Percentiles rank a stretch among this genome's conserved stretches.
Conservation (phyloP, 192 early-diverging fungal species). For the Coemansia sp. region DNA sequence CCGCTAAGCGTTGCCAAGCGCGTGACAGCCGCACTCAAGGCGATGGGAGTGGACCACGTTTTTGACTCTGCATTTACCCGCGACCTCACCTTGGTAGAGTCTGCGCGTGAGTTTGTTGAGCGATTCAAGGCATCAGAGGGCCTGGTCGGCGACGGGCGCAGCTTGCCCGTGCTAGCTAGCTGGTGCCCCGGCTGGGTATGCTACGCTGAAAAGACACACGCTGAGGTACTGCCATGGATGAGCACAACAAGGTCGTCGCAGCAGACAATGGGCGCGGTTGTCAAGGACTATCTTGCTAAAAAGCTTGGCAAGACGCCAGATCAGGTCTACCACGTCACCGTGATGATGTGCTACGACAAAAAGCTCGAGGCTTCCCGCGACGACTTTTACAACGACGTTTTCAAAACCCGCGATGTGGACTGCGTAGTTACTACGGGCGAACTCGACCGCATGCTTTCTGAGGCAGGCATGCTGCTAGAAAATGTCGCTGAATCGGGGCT, state of each 20-base stretch:
- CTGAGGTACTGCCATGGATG: conserved; percentile 82
- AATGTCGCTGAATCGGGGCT: conserved; percentile 56
- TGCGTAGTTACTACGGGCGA: conserved; percentile 95
- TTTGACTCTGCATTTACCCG: conserved; percentile 89
- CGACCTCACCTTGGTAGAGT: conserved; percentile 82
- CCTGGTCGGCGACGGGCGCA: conserved; percentile 13
- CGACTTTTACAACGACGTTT: conserved; percentile 85
- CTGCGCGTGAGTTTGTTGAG: conserved; percentile 85
- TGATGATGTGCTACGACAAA: conserved; percentile 99
- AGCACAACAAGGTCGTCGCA: conserved; percentile 93
- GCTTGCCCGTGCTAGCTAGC: conserved; percentile 64
- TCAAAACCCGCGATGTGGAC: conserved; percentile 88
- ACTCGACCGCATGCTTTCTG: conserved; percentile 80
- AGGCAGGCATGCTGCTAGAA: conserved; percentile 58
- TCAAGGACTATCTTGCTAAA: conserved; percentile 79
- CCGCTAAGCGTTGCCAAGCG: conserved; percentile 67
- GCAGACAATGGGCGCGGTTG: conserved; percentile 92
- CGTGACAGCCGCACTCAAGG: conserved; percentile 73
- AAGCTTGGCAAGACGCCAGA: conserved; percentile 64
- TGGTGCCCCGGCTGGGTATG: conserved; percentile 92
- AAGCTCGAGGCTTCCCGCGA: conserved; percentile 94
- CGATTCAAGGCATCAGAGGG: conserved; percentile 57
- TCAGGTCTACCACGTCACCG: conserved; percentile 85
- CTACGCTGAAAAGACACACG: conserved; percentile 98
- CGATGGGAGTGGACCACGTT: conserved; percentile 79